A percentile compares a stretch with the other conserved stretches of the same genome.
phyloP scores from a whole-genome alignment of 495 filamentous ascomycete genomes.

The Penicillium taxi region DNA sequence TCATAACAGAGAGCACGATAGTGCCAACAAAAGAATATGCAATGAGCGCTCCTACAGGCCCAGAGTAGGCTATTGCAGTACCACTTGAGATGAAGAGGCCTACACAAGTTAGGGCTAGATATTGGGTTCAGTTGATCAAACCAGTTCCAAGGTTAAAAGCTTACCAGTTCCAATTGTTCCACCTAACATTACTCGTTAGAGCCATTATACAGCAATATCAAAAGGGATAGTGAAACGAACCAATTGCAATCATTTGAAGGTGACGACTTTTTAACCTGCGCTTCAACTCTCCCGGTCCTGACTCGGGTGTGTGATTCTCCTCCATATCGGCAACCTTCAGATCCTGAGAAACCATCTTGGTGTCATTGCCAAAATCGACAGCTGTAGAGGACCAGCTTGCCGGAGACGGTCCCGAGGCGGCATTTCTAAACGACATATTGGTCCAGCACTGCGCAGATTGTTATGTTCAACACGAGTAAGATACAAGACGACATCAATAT shows the following conservation, averaged over 20 bases:
- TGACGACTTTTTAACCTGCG: conserved; percentile 58
- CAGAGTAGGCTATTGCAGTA: conserved; percentile 49
- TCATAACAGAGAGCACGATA: conserved; percentile 45
- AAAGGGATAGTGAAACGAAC: conserved; percentile 34
- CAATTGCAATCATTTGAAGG: conserved; percentile 61
- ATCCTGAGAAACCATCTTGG: conserved; percentile 13
- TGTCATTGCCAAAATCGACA: conserved; percentile 4
- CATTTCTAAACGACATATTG: conserved; percentile 14
- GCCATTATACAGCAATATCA: conserved; percentile 32
- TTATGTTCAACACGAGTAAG: not conserved
- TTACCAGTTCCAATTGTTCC: conserved; percentile 64
- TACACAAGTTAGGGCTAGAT: conserved; percentile 25
- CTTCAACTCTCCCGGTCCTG: conserved; percentile 25
- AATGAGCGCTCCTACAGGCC: conserved; percentile 55
- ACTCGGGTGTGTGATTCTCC: conserved; percentile 10
- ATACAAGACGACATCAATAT: not conserved
- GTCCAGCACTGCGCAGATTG: not conserved
- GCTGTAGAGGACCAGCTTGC: conserved; percentile 2
- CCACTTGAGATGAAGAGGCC: conserved; percentile 65
- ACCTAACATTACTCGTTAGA: conserved; percentile 52
- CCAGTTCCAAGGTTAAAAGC: too few relatives aligned
- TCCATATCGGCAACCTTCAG: conserved; percentile 21
- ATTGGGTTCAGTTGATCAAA: not conserved
- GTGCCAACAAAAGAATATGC: conserved; percentile 50
- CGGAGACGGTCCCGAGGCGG: conserved; percentile 2